Evolutionary conservation across 2,329 filamentous ascomycete genomes (phyloP).

Genomic region (Colletotrichum zoysiae): DNA sequence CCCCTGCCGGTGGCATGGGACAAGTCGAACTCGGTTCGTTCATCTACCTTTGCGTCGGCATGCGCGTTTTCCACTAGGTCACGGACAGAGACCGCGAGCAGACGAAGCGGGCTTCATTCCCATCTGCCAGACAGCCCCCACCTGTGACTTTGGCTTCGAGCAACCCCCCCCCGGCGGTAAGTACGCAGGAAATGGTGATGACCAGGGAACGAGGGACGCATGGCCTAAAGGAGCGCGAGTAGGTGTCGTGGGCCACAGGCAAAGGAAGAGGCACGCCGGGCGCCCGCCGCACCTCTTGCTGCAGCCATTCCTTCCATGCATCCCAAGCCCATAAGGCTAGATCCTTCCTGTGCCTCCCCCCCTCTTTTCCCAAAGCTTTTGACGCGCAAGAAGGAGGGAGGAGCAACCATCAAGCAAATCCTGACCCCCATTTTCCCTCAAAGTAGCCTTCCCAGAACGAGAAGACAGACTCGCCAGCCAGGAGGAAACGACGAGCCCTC

Average conservation of each 20-base stretch:
- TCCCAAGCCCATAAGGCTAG: not conserved
- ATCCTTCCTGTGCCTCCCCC: not conserved
- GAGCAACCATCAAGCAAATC: not conserved
- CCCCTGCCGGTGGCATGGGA: not conserved
- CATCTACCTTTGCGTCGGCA: not conserved
- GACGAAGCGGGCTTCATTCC: not conserved
- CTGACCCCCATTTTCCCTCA: no score
- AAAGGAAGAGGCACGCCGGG: constrained; percentile 5
- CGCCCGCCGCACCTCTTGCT: constrained; percentile 11
- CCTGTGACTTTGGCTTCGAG: not conserved
- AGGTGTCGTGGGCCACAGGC: not conserved
- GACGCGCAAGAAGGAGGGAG: not conserved
- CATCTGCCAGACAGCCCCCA: not conserved
- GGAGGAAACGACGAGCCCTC: not conserved
- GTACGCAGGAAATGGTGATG: not conserved
- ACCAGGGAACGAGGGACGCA: not conserved
- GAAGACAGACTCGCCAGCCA: not conserved
- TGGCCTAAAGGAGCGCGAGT: not conserved
- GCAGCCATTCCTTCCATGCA: constrained; percentile 17
- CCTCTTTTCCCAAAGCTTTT: not conserved
- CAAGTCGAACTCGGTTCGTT: not conserved
- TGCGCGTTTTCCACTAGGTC: not conserved
- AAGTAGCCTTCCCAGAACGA: not conserved
- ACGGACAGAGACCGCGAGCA: no score
- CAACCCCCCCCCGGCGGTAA: not conserved